Evolutionary conservation across 2,329 filamentous ascomycete species (phyloP), one percentile per base, ranked within the genome.

Genomic region (Pestalotiopsis fici): DNA sequence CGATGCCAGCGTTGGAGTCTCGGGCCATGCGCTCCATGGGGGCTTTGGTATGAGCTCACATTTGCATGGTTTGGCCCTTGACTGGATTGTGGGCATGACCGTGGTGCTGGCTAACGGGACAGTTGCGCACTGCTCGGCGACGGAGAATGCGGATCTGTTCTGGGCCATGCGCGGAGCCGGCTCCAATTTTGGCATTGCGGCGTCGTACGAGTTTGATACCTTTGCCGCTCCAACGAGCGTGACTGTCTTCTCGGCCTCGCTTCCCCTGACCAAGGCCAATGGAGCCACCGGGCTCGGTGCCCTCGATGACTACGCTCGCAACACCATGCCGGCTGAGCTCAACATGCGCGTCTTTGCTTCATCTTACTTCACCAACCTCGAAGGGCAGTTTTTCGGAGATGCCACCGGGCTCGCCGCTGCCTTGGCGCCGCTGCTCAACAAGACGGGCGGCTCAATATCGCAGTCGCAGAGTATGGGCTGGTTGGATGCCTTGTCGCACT

Each of bases 251-350:
- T 70, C 75, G 15, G 75, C 67, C 18, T 75, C 68, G 31, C 37
- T 77, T 57, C 74, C 74, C 3, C 69, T 70, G 70, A 76, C 73
- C 65, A 69, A 72, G 60, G 71, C 72, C 37, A 74, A 68, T 1
- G 69, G 73, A 3, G 73, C 72, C 13, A 70, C 71, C 3, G 74
- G 68, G n/a, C 82, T 94, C 4, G 91, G 93, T 62, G 74, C 74
- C 13, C 65, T 78, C 3, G 72, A 77, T 57, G 73, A 75, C 23
- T 77, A 73, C 55, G 69, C 67, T 21, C 60, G 67, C 12, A 73
- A 77, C 50, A 75, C 71, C 7, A 80, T 81, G 78, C 80, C 81
- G 7, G 67, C 71, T 6, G 81, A 82, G 74, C 69, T 83, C 25
- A 83, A 82, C 69, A 80, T 83, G 77, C 78, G 81, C 21, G 69